phyloP scores from a whole-genome alignment of 1,139 yeast species.

The Spencermartinsiella ligniputridi region DNA sequence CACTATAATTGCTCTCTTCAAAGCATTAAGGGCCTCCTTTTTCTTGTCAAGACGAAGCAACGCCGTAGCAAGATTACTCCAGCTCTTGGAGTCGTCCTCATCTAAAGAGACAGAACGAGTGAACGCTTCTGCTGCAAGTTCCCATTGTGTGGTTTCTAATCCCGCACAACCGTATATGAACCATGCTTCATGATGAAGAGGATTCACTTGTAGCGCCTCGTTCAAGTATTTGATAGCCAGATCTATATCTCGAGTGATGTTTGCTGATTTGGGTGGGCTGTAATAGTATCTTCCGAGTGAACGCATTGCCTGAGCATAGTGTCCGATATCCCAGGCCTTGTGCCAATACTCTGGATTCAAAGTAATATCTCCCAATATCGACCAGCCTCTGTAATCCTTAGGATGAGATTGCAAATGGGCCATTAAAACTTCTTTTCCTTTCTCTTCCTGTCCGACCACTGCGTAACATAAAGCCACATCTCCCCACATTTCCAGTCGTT shows the following conservation, averaged over 20 bases:
- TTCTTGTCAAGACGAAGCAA: slow-evolving; percentile 59
- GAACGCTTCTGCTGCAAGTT: slow-evolving; percentile 86
- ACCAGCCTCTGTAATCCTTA: slow-evolving; percentile 76
- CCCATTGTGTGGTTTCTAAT: slow-evolving; percentile 65
- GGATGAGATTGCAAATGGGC: slow-evolving; percentile 56
- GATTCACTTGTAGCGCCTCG: slow-evolving; percentile 69
- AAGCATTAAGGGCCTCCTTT: slow-evolving; percentile 77
- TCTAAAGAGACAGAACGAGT: slow-evolving; percentile 87
- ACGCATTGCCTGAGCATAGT: slow-evolving; percentile 79
- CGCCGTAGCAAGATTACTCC: slow-evolving; percentile 94
- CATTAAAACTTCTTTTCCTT: slow-evolving; percentile 59
- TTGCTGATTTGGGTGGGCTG: slow-evolving; percentile 56
- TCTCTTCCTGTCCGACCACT: slow-evolving; percentile 68
- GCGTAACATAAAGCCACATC: slow-evolving; percentile 93
- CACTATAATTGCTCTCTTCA: slow-evolving; percentile 67
- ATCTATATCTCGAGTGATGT: slow-evolving; percentile 48
- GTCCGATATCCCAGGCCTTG: slow-evolving; percentile 82
- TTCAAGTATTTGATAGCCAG: slow-evolving; percentile 63
- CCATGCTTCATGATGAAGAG: slow-evolving; percentile 83
- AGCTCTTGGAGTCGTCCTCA: slow-evolving; percentile 74
- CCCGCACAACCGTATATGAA: slow-evolving; percentile 91
- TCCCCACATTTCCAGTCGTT: slow-evolving; percentile 66
- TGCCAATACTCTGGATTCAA: slow-evolving; percentile 76
- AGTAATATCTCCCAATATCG: slow-evolving; percentile 81
- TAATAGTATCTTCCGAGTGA: slow-evolving; percentile 73